Conservation (phyloP, 1,284 basidiomycete genomes). For the Melanopsichium pennsylvanicum region DNA sequence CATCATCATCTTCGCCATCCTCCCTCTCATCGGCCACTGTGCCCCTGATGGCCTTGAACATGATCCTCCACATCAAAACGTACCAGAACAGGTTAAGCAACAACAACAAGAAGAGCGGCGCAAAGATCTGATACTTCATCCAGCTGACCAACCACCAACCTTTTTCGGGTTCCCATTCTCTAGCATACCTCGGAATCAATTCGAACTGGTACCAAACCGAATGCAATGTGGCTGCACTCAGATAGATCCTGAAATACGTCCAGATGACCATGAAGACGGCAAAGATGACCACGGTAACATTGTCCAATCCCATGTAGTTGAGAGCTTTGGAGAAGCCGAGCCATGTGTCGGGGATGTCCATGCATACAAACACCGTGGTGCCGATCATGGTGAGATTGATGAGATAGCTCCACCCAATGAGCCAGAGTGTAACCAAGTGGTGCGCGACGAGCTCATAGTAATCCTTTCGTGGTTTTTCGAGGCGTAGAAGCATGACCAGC, state of each 20-base stretch:
- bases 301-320: constrained; percentile 62
- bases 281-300: constrained; percentile 49
- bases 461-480: constrained; percentile 95
- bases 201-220: constrained; percentile 85
- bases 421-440: constrained; percentile 93
- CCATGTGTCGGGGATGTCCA: constrained; percentile 93
- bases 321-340: constrained; percentile 69
- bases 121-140: constrained; percentile 64
- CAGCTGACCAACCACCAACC: constrained; percentile 62
- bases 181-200: constrained; percentile 71
- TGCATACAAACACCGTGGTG: constrained; percentile 90
- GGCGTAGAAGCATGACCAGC: constrained; percentile 79
- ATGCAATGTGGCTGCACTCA: constrained; percentile 85
- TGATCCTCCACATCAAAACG: constrained; percentile 61
- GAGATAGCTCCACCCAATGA: constrained; percentile 75
- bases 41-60: constrained; percentile 51
- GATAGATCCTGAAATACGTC: constrained; percentile 89
- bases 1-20: constrained; percentile 61
- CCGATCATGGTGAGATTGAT: constrained; percentile 79
- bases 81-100: constrained; percentile 65
- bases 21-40: constrained; percentile 53
- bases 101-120: constrained; percentile 61
- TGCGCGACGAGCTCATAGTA: constrained; percentile 81
- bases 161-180: constrained; percentile 55
- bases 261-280: constrained; percentile 61